Evolutionary conservation across 768 basidiomycete species (phyloP).

Genomic region (Mycena pura): DNA sequence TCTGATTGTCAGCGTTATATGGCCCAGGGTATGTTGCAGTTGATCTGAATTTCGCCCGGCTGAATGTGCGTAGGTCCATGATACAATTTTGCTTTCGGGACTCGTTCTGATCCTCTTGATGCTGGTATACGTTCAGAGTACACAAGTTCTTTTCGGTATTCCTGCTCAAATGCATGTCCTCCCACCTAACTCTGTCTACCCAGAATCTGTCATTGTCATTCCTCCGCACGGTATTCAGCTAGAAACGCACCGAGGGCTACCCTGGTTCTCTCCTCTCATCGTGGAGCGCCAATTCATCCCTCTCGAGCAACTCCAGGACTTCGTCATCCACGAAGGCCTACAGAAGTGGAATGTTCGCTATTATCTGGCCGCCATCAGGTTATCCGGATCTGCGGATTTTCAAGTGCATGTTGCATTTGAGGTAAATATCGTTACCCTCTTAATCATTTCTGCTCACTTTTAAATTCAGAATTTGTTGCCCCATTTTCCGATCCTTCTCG

Average conservation of each 20-base stretch:
- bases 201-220: slow-evolving; percentile 75
- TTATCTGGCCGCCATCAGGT: slow-evolving; percentile 61
- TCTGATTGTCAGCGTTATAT: slow-evolving; percentile 39
- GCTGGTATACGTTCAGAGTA: slow-evolving; percentile 45
- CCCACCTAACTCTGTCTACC: slow-evolving; percentile 9
- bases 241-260: slow-evolving; percentile 70
- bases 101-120: slow-evolving; percentile 25
- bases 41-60: slow-evolving; percentile 16
- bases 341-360: slow-evolving; percentile 75
- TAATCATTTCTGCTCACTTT: slow-evolving; percentile 2
- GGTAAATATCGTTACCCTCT: slow-evolving; percentile 44
- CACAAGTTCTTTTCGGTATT: slow-evolving; percentile 57
- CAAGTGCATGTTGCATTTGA: slow-evolving; percentile 63
- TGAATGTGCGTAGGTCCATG: slow-evolving; percentile 27
- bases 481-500: slow-evolving; percentile 61
- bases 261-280: slow-evolving; percentile 39
- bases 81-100: slow-evolving; percentile 14
- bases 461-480: slow-evolving; percentile 67
- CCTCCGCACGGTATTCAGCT: slow-evolving; percentile 77
- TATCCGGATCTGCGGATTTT: slow-evolving; percentile 35
- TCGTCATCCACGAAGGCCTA: slow-evolving; percentile 78
- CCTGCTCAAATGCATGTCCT: background rate
- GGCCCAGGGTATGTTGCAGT: slow-evolving; percentile 36
- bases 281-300: slow-evolving; percentile 66
- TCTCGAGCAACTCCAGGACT: slow-evolving; percentile 56